These are phyloP conservation scores for Dendrobium officinale DNA, from an alignment of 106 monocot species.

Conservation along the genomic window DNA sequence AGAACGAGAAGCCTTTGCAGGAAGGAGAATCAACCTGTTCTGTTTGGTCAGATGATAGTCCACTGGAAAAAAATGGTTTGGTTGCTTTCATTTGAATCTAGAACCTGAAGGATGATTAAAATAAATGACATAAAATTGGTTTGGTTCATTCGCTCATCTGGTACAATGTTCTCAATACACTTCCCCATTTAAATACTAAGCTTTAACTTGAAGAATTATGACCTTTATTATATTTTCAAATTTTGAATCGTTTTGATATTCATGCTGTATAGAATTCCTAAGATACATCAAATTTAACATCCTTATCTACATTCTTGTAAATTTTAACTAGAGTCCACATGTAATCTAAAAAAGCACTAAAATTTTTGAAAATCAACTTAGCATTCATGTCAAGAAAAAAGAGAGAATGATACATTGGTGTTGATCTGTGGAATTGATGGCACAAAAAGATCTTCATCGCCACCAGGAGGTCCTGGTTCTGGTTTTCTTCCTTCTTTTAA, in stretches of 20 bases:
- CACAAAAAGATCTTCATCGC: conserved; percentile 38
- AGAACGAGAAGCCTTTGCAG: neutral
- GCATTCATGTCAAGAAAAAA: neutral
- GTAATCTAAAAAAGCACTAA: neutral
- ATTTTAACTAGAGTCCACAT: neutral
- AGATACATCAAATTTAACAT: too few species aligned
- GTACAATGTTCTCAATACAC: too few species aligned
- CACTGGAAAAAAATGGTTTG: neutral
- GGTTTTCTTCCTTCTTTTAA: conserved; percentile 68
- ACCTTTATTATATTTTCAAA: too few species aligned
- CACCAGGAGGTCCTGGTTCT: conserved; percentile 69
- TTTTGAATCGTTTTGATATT: too few species aligned
- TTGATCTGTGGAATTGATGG: conserved; percentile 22
- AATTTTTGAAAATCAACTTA: neutral
- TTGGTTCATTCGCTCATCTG: too few species aligned
- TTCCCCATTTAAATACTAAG: too few species aligned
- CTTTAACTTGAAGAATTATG: too few species aligned
- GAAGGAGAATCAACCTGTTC: neutral
- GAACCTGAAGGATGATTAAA: conserved; percentile 1
- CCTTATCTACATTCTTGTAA: too few species aligned
- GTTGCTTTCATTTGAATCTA: conserved; percentile 4
- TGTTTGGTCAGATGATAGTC: neutral
- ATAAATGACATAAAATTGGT: neutral
- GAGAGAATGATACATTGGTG: conserved; percentile 25
- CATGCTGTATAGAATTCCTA: too few species aligned